These are phyloP conservation scores for Sugiyamaella lignohabitans DNA, from an alignment of 805 yeast genomes.

Conservation along the genomic window DNA sequence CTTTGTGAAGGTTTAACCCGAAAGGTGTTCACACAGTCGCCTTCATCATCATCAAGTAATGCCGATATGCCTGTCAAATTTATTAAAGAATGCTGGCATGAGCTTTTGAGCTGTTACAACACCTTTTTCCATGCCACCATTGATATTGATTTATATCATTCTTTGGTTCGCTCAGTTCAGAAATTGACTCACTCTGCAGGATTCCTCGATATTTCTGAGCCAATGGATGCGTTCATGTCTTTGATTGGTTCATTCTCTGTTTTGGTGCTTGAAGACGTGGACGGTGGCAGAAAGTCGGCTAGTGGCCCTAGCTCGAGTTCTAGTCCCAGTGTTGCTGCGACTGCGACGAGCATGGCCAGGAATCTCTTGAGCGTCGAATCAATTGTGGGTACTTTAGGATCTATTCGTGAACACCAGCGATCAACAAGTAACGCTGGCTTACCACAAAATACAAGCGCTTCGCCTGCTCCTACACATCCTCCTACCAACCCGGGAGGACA, in stretches of 20 bases:
- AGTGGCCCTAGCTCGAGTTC: constrained; percentile 4
- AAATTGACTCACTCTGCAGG: constrained; percentile 80
- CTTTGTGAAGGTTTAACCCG: constrained; percentile 66
- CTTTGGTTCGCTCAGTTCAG: constrained; percentile 66
- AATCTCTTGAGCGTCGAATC: constrained; percentile 16
- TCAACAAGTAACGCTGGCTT: constrained; percentile 2
- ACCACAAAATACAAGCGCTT: not conserved
- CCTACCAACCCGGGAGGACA: too few species aligned
- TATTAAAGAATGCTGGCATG: constrained; percentile 25
- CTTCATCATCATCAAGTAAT: not conserved
- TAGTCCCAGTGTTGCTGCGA: not conserved
- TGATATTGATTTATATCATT: constrained; percentile 65
- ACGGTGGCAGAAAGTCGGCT: not conserved
- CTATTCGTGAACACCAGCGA: constrained; percentile 8
- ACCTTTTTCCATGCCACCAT: constrained; percentile 57
- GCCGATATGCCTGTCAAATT: not conserved
- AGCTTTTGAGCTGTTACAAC: constrained; percentile 41
- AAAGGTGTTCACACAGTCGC: constrained; percentile 19
- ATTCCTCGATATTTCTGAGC: constrained; percentile 47
- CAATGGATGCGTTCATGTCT: constrained; percentile 51
- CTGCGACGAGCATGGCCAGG: not conserved
- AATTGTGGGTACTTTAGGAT: constrained; percentile 20
- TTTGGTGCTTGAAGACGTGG: constrained; percentile 12
- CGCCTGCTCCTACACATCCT: not conserved
- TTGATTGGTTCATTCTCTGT: constrained; percentile 28